Evolutionary conservation across 495 filamentous ascomycete species (phyloP), one percentile per base, ranked within the genome.

Genomic region (Hamigera avellanea): DNA sequence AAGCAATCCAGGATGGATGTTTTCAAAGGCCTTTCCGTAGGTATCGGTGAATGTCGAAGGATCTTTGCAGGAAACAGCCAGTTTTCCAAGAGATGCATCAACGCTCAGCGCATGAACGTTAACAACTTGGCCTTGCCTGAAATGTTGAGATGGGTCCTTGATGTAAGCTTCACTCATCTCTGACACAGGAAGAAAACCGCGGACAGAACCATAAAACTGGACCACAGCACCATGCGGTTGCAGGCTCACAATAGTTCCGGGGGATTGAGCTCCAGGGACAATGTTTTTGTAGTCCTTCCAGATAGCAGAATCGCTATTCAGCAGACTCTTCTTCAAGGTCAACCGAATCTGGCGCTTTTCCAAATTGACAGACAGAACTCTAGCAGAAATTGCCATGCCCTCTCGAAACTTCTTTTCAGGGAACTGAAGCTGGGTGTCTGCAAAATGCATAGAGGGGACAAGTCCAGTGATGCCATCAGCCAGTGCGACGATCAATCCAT

Each of bases 131-230:
- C 93, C 91, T 6, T 74, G 60, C 21, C 80, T 75, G 61, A 98
- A 98, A 53, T 98, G 88, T 48, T 91, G 75, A 29, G 70, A 74
- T 6, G 88, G 86, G 49, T 95, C 82, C 47, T 81, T 73, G 45
- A 98, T 95, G 55, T 78, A 95, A 10, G 87, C 83, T 51, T 95
- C 93, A 53, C 88, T 95, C 93, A 98, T 96, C 52, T 98, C 89
- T 2, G 83, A 81, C 2, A 93, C 76, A 1, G 91, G 89, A 37
- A 98, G 70, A 59, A 89, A 96, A 8, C 77, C 93, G 32, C 75
- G 72, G 26, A 95, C 61, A 7, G 66, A 57, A 15, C 86, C 85
- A 49, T 88, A 96, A 64, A 95, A 98, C 46, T 95, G 87, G 33
- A 96, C 83, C 14, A 93, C 74, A 9, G 89, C 91, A 39, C 91